A percentile compares a stretch with the other conserved stretches of the same genome.
phyloP scores from a whole-genome alignment of 257 asterid species.

The Rehmannia glutinosa region DNA sequence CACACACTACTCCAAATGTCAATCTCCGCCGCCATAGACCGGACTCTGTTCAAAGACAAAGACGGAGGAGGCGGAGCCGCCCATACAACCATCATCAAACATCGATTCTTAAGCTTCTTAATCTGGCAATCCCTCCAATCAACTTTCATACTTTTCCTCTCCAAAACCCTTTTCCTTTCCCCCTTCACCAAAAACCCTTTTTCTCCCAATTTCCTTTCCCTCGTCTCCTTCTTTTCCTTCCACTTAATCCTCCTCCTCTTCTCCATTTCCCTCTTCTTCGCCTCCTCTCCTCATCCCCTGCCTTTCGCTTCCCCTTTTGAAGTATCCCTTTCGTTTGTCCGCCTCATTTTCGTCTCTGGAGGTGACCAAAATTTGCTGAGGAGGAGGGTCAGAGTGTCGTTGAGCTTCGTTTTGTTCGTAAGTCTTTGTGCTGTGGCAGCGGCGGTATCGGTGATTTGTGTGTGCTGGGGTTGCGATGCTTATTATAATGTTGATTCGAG shows the following conservation, averaged over 20 bases:
- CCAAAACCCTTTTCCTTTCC: slow-evolving; percentile 49
- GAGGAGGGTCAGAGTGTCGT: slow-evolving; percentile 48
- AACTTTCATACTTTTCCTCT: slow-evolving; percentile 44
- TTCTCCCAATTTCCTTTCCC: slow-evolving; percentile 33
- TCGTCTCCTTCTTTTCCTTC: slow-evolving; percentile 49
- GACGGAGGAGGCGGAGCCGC: slow-evolving; percentile 48
- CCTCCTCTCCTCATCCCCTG: slow-evolving; percentile 61
- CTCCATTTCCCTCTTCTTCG: slow-evolving; percentile 56
- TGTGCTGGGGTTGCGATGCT: slow-evolving; percentile 61
- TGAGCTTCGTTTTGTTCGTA: slow-evolving; percentile 60
- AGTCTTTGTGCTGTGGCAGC: slow-evolving; percentile 44
- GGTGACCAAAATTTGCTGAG: slow-evolving; percentile 29
- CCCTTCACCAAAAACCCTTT: slow-evolving; percentile 35
- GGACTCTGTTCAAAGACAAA: slow-evolving; percentile 52
- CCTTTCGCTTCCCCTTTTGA: slow-evolving; percentile 60
- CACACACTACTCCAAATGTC: slow-evolving; percentile 23
- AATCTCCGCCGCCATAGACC: slow-evolving; percentile 57
- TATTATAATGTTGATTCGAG: slow-evolving; percentile 15
- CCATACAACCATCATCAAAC: slow-evolving; percentile 38
- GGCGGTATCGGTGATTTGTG: slow-evolving; percentile 35
- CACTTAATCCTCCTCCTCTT: slow-evolving; percentile 49
- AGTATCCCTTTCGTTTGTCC: slow-evolving; percentile 38
- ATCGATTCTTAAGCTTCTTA: slow-evolving; percentile 76
- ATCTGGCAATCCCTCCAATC: slow-evolving; percentile 82
- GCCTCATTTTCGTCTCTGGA: slow-evolving; percentile 55